phyloP scores from a whole-genome alignment of 305 asterid genomes.

The Fraxinus paxiana region DNA sequence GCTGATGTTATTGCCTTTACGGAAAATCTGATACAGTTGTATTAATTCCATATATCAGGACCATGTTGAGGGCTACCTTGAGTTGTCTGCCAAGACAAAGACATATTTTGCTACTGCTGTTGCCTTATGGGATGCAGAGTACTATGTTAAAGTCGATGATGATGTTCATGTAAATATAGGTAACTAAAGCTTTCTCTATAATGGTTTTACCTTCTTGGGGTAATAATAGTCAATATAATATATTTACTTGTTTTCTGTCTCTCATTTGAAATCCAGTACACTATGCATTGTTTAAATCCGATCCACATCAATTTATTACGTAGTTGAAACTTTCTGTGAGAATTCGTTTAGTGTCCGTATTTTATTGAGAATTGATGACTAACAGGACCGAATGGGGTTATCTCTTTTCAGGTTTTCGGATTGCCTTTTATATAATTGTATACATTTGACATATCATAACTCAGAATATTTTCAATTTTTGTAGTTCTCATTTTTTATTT shows the following conservation, averaged over 20 bases:
- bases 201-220: neutral
- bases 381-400: neutral
- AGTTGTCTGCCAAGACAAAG: conserved; percentile 91
- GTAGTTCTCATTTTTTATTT: neutral
- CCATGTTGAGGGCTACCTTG: conserved; percentile 96
- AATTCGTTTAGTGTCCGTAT: neutral
- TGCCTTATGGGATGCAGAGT: conserved; percentile 84
- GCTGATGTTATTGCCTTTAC: neutral
- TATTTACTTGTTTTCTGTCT: neutral
- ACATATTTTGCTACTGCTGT: conserved; percentile 77
- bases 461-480: neutral
- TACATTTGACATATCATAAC: neutral
- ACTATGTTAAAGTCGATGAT: conserved; percentile 86
- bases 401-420: neutral
- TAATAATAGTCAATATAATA: neutral
- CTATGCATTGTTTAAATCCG: neutral
- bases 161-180: conserved; percentile 97
- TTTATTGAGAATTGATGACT: neutral
- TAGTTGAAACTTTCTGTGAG: neutral
- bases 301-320: neutral
- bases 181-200: conserved; percentile 22
- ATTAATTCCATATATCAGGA: conserved; percentile 41
- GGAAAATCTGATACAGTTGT: neutral
- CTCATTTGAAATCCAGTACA: neutral
- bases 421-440: neutral